A percentile compares a stretch with the other conserved stretches of the same genome.
Conservation (phyloP, 1,284 basidiomycete genomes). For the Cryptococcus hybrid region DNA sequence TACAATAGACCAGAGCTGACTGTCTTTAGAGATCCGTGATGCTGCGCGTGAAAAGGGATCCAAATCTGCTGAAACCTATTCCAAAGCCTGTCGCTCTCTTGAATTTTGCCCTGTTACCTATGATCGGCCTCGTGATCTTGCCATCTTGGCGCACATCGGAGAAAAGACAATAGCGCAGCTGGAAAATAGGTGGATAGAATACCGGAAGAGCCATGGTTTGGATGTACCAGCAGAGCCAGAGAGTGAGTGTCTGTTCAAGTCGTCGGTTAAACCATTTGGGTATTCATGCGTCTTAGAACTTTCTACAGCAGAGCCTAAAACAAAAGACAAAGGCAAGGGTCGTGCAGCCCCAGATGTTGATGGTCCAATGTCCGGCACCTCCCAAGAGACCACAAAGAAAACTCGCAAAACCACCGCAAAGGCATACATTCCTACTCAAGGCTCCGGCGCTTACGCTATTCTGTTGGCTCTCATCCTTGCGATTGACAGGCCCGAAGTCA, state of each 20-base stretch:
- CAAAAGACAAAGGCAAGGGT: conserved; percentile 18
- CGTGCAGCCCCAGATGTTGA: conserved; percentile 1
- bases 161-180: conserved; percentile 39
- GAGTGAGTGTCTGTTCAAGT: conserved; percentile 17
- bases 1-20: not conserved
- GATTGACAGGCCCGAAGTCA: conserved; percentile 29
- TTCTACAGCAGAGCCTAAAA: not conserved
- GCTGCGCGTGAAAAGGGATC: conserved; percentile 34
- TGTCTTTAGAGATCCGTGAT: conserved; percentile 38
- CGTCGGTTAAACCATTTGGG: too few relatives aligned
- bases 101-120: conserved; percentile 42
- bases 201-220: conserved; percentile 37
- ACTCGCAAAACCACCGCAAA: conserved; percentile 16
- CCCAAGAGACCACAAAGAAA: conserved; percentile 5
- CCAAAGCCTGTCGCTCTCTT: conserved; percentile 40
- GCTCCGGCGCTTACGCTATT: conserved; percentile 46
- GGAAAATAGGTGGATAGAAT: conserved; percentile 34
- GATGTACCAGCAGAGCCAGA: conserved; percentile 13
- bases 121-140: conserved; percentile 36
- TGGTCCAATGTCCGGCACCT: not conserved
- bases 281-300: too few relatives aligned
- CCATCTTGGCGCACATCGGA: conserved; percentile 39
- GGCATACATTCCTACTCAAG: conserved; percentile 37
- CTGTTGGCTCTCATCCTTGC: conserved; percentile 41
- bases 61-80: conserved; percentile 39